Evolutionary conservation across 1,139 yeast species (phyloP), one percentile per base, ranked within the genome.

Genomic region (Diutina ranongensis): DNA sequence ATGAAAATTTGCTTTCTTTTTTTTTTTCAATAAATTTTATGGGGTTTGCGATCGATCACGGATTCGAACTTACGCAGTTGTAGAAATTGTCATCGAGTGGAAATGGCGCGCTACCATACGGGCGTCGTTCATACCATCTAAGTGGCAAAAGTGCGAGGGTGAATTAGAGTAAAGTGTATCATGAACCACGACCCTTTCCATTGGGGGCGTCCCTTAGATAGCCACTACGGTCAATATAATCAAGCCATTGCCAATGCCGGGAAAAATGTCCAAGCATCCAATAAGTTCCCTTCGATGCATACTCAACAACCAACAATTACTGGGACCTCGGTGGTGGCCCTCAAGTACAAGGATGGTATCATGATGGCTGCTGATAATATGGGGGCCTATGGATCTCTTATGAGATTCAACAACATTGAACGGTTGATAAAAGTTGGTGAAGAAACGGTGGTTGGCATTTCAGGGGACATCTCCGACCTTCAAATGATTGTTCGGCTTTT

Each of bases 281-380:
- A 51, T 27, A 52, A 51, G 31, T 73, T 79, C 59, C 97, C 97
- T 35, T 76, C 71, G 50, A 78, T 80, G 79, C 83, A 85, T 63
- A 89, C 98, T 3, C 95, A 87, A 63, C 86, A 80, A 58, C 99
- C 99, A 42, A 83, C 86, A 55, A 87, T 94, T 48, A 92, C 99
- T 9, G 97, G 98, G 60, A 87, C 97, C 1, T 86, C 96, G 33
- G 98, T 92, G 21, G 74, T 94, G 55, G 94, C 94, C 7, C 74
- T 89, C 65, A 92, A 89, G 64, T 94, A 80, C 67, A 72, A 85
- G 54, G 85, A 84, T 54, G 99, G 99, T 34, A 81, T 92, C 46
- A 77, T 92, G 46, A 73, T 92, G 68, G 97, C 98, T 2, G 97
- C 98, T 2, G 99, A 92, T 62, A 86, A 86, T 57, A 67, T 92